Percentiles rank a stretch among this genome's conserved stretches.
Evolutionary conservation across 768 basidiomycete genomes (phyloP).

Genomic region (Russula emetica): DNA sequence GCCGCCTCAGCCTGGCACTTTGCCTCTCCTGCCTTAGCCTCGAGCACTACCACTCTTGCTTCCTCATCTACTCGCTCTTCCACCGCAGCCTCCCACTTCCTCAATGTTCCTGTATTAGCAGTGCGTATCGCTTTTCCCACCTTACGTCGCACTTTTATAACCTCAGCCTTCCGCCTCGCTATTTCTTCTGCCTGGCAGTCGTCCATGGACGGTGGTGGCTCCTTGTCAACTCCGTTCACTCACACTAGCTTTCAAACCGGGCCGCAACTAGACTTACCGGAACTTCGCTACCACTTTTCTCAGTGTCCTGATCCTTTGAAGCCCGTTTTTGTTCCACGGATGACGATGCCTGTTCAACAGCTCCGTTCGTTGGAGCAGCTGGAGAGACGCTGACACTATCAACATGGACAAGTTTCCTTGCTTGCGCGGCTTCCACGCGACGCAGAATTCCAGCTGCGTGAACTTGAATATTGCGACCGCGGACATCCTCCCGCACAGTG

Average conservation of each 20-base stretch:
- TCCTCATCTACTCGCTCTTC: too few relatives aligned
- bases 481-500: slow-evolving; percentile 15
- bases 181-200: background rate
- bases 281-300: background rate
- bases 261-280: background rate
- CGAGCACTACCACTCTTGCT: too few relatives aligned
- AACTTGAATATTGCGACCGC: slow-evolving; percentile 1
- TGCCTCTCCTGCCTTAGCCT: too few relatives aligned
- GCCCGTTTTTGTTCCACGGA: background rate
- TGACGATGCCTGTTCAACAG: background rate
- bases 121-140: background rate
- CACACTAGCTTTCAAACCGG: background rate
- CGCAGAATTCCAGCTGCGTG: background rate
- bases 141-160: background rate
- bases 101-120: background rate
- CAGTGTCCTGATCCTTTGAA: background rate
- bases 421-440: background rate
- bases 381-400: background rate
- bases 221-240: background rate
- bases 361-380: background rate
- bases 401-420: too few relatives aligned
- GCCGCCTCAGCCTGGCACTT: too few relatives aligned
- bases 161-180: too few relatives aligned
- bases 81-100: background rate
- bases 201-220: background rate